phyloP scores from a whole-genome alignment of 257 asterid species.

The Coffea canephora region DNA sequence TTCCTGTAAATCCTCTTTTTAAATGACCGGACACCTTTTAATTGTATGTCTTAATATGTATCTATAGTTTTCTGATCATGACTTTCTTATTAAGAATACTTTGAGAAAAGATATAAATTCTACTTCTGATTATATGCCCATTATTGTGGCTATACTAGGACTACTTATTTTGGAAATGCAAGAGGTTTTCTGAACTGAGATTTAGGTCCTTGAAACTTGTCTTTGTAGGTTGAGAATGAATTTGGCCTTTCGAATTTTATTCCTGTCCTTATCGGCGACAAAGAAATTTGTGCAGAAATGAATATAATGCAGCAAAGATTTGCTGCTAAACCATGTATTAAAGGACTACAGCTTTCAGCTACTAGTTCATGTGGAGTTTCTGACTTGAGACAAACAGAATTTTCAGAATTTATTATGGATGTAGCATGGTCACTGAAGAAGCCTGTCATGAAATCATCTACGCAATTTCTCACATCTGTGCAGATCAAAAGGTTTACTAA shows the following conservation, averaged over 20 bases:
- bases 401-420: conserved; percentile 61
- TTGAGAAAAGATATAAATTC: background rate
- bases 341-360: conserved; percentile 26
- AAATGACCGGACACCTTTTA: too few species aligned
- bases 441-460: conserved; percentile 33
- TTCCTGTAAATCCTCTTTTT: background rate
- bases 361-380: conserved; percentile 43
- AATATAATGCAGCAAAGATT: conserved; percentile 47
- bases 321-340: conserved; percentile 26
- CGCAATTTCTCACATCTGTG: conserved; percentile 36
- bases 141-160: background rate
- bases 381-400: conserved; percentile 39
- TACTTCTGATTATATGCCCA: too few species aligned
- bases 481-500: conserved; percentile 52
- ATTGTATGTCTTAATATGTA: background rate
- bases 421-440: conserved; percentile 78
- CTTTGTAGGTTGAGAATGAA: conserved; percentile 86
- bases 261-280: conserved; percentile 77
- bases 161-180: background rate
- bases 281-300: conserved; percentile 79
- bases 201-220: background rate
- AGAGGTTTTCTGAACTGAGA: background rate
- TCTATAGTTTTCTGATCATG: background rate
- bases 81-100: background rate
- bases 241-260: conserved; percentile 92